Evolutionary conservation across 2,329 filamentous ascomycete species (phyloP).

Genomic region (Pseudocercospora cruenta): DNA sequence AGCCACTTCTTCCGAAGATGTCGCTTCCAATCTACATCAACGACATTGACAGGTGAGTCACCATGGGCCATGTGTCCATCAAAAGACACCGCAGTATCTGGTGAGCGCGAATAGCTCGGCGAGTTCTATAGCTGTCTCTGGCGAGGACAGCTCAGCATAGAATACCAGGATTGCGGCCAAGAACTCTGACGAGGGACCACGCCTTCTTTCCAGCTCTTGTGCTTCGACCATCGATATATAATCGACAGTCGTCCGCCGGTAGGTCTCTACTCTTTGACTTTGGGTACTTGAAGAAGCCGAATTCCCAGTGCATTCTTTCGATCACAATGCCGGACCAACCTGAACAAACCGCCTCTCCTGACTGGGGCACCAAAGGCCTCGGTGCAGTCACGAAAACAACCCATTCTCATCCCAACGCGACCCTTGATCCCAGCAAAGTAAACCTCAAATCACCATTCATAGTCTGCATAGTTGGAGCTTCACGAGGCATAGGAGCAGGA

Average conservation of each 20-base stretch:
- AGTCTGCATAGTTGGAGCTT: constrained; percentile 44
- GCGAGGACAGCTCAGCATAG: neutral
- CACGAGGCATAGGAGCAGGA: constrained; percentile 42
- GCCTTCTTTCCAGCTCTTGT: neutral
- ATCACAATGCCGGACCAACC: neutral
- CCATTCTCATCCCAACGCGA: constrained; percentile 14
- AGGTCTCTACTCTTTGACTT: neutral
- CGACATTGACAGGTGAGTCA: neutral
- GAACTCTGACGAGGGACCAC: neutral
- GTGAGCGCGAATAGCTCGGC: neutral
- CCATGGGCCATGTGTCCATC: neutral
- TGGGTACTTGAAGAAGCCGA: too few species aligned
- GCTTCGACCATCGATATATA: neutral
- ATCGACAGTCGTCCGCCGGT: neutral
- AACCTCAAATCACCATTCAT: constrained; percentile 36
- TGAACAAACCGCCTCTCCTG: neutral
- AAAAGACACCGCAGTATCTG: neutral
- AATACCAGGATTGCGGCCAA: neutral
- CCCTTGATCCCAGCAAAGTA: constrained; percentile 16
- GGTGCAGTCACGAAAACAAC: constrained; percentile 15
- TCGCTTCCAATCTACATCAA: neutral
- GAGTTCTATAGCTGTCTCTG: neutral
- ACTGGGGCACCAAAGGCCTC: constrained; percentile 23
- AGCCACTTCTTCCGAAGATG: neutral
- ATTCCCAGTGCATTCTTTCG: neutral